Evolutionary conservation across 2,329 filamentous ascomycete genomes (phyloP).

Genomic region (Colletotrichum destructivum): DNA sequence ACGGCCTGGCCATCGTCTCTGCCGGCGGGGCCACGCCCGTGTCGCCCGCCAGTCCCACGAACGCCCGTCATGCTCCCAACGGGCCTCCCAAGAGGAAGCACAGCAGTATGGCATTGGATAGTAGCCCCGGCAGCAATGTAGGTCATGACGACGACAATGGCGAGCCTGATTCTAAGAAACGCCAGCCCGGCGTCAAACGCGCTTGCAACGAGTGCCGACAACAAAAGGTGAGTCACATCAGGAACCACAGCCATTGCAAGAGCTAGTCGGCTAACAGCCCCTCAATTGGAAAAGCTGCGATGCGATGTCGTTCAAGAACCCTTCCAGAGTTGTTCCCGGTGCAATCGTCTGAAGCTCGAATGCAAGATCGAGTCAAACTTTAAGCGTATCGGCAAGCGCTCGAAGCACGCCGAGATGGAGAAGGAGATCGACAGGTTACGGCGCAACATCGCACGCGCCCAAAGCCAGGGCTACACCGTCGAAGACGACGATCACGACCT

Average conservation of each 20-base stretch:
- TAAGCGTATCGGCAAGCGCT: conserved; percentile 86
- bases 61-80: conserved; percentile 64
- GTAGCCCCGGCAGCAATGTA: conserved; percentile 72
- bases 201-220: conserved; percentile 90
- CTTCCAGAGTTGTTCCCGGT: conserved; percentile 83
- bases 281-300: conserved; percentile 70
- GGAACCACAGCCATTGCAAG: neutral
- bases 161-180: conserved; percentile 70
- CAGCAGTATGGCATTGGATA: conserved; percentile 69
- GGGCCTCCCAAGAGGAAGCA: conserved; percentile 71
- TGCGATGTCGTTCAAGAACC: conserved; percentile 89
- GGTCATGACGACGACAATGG: conserved; percentile 71
- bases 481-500: conserved; percentile 71
- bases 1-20: conserved; percentile 62
- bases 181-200: conserved; percentile 80
- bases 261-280: conserved; percentile 18
- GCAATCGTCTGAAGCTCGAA: conserved; percentile 83
- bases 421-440: conserved; percentile 82
- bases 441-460: conserved; percentile 72
- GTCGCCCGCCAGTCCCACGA: conserved; percentile 71
- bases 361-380: conserved; percentile 93
- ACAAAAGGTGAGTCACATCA: conserved; percentile 77
- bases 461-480: conserved; percentile 69
- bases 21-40: conserved; percentile 64
- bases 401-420: conserved; percentile 89